A percentile compares a stretch with the other conserved stretches of the same genome.
Conservation (phyloP, 208 protist genomes). For the Endotrypanum monterogeii region DNA sequence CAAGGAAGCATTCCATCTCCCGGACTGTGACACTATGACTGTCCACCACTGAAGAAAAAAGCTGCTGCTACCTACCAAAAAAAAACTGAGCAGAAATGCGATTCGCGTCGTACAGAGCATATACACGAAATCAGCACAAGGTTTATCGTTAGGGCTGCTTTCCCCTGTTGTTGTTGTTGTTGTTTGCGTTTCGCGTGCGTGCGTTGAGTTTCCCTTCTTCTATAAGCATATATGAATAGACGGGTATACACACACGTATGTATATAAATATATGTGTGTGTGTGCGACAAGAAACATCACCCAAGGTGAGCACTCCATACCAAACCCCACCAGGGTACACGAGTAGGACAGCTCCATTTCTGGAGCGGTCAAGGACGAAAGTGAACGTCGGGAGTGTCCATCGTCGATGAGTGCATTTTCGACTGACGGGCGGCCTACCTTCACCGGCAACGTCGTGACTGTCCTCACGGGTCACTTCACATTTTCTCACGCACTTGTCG, state of each 20-base stretch:
- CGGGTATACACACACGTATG: too few relatives aligned
- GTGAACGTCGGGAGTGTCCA: background rate
- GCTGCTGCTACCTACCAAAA: background rate
- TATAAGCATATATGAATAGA: too few relatives aligned
- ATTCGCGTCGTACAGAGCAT: background rate
- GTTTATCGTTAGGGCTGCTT: too few relatives aligned
- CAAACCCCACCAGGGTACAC: background rate
- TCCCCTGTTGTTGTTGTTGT: background rate
- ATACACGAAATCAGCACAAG: background rate
- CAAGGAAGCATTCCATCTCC: slow-evolving; percentile 1
- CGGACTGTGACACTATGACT: background rate
- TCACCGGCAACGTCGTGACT: background rate
- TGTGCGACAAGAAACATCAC: too few relatives aligned
- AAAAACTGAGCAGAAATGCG: background rate
- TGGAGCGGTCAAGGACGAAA: background rate
- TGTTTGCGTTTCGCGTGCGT: background rate
- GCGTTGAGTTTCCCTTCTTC: too few relatives aligned
- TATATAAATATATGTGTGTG: too few relatives aligned
- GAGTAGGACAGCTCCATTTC: background rate
- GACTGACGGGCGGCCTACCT: background rate
- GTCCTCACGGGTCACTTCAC: background rate
- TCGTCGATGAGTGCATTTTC: background rate
- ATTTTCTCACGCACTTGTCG: slow-evolving; percentile 5
- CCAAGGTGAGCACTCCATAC: background rate
- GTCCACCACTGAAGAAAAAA: background rate